These are phyloP conservation scores for Flueggea neowawraea DNA, from an alignment of 441 rosid genomes.

Conservation along the genomic window DNA sequence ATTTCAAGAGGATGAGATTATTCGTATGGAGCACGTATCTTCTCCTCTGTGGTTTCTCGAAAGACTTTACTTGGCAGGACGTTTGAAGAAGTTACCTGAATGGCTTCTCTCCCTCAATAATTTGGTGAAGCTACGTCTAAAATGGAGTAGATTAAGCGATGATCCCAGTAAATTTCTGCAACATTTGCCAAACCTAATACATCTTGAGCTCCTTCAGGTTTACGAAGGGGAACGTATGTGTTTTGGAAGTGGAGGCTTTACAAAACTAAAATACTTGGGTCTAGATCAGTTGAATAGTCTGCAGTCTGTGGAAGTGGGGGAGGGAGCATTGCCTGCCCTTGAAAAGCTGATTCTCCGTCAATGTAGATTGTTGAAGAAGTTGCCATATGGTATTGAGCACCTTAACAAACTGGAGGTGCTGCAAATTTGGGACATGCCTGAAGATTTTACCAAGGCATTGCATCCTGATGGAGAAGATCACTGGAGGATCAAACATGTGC, in stretches of 20 bases:
- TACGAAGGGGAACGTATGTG: conserved; percentile 22
- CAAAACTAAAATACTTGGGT: conserved; percentile 31
- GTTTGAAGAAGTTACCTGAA: conserved; percentile 23
- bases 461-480: not conserved
- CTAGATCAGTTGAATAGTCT: conserved; percentile 35
- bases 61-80: conserved; percentile 32
- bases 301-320: conserved; percentile 14
- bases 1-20: conserved; percentile 13
- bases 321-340: conserved; percentile 41
- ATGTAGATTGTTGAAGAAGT: conserved; percentile 29
- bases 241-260: conserved; percentile 28
- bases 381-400: conserved; percentile 40
- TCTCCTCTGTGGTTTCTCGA: conserved; percentile 30
- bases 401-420: conserved; percentile 24
- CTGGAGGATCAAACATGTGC: too few relatives aligned
- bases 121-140: conserved; percentile 28
- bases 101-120: conserved; percentile 30
- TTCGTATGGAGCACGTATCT: conserved; percentile 18
- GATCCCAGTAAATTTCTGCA: conserved; percentile 31
- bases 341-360: conserved; percentile 30
- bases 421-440: conserved; percentile 36
- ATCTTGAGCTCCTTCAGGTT: conserved; percentile 39
- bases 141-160: conserved; percentile 27
- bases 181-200: conserved; percentile 31
- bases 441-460: conserved; percentile 23